phyloP scores from a whole-genome alignment of 441 rosid species.

The Gossypium gossypioides region DNA sequence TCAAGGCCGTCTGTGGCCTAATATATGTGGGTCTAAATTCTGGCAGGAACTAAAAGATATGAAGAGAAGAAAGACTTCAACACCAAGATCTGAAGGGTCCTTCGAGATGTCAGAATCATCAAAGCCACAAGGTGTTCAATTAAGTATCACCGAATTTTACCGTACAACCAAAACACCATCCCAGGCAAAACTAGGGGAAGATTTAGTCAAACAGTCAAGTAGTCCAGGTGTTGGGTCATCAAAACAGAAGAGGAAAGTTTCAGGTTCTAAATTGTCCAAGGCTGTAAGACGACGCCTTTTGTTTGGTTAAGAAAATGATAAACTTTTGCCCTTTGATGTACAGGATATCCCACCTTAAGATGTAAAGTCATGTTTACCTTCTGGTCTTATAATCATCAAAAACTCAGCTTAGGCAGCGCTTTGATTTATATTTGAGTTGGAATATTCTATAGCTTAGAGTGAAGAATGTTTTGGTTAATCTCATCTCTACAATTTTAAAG shows the following conservation, averaged over 20 bases:
- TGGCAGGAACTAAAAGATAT: conserved; percentile 50
- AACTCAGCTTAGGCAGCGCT: background rate
- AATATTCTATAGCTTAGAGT: background rate
- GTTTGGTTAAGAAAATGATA: conserved; percentile 32
- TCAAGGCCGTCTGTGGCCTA: background rate
- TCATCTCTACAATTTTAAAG: background rate
- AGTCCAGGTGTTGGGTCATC: conserved; percentile 21
- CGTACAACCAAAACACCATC: conserved; percentile 41
- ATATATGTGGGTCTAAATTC: background rate
- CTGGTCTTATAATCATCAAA: background rate
- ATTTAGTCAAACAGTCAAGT: conserved; percentile 14
- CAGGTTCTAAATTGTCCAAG: conserved; percentile 43
- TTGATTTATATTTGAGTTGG: background rate
- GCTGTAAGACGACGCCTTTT: conserved; percentile 68
- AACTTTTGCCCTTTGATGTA: background rate
- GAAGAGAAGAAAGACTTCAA: conserved; percentile 33
- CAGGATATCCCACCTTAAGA: conserved; percentile 3
- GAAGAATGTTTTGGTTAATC: background rate
- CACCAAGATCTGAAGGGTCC: conserved; percentile 22
- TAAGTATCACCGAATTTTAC: conserved; percentile 61
- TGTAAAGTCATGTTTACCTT: conserved; percentile 14
- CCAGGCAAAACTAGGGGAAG: conserved; percentile 26
- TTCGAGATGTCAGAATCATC: conserved; percentile 23
- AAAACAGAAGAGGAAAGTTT: conserved; percentile 38
- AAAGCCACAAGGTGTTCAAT: conserved; percentile 45